Base-by-base conservation (phyloP, 2,329 filamentous ascomycete genomes). In the Diaporthe caulivora region DNA sequence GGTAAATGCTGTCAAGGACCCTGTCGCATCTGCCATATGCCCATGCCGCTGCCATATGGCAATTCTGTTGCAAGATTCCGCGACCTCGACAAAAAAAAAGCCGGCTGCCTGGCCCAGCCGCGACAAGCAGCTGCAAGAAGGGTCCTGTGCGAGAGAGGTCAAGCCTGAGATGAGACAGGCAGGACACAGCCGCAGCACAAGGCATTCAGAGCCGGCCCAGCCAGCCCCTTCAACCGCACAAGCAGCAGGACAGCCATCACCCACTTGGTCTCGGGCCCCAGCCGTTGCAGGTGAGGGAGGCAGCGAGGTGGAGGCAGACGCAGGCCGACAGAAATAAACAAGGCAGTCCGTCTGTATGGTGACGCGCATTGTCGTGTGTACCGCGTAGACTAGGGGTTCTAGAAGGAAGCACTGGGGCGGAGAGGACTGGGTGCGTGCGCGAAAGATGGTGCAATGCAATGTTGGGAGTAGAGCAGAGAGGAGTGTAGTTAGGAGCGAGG, bases 161-260 rank as follows among this genome's bases (percentile, higher is more conserved):
- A 8, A 57, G 69, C 31, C 55, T 44, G 26, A 47, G n/a, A 42
- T 18, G 60, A 34, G 34, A 62, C 34, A 53, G 34, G n/a, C 65
- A 69, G 11, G 24, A 53, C 31, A 40, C 11, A 40, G 21, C 18
- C 29, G 29, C 55, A 64, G 40, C 47, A 51, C 53, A 58, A 42
- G 71, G 71, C 75, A 72, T 71, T 74, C 60, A 65, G 60, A 55
- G 51, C 71, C 71, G 58, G 49, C 54, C 54, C 26, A 65, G 72
- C 47, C 70, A 53, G 60, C 62, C 67, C 49, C 49, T 2, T 47
- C 29, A n/a, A 26, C 37, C 37, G 18, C 55, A 44, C 37, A 60
- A 26, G 40, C 58, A 44, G 58, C 58, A 4, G 58, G 40, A 15
- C 26, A 70, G 71, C 40, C 71, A 65, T 34, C 67, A 69, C 64